Conservation (phyloP, 176 grass and related monocot genomes). For the Saccharum spontaneum region DNA sequence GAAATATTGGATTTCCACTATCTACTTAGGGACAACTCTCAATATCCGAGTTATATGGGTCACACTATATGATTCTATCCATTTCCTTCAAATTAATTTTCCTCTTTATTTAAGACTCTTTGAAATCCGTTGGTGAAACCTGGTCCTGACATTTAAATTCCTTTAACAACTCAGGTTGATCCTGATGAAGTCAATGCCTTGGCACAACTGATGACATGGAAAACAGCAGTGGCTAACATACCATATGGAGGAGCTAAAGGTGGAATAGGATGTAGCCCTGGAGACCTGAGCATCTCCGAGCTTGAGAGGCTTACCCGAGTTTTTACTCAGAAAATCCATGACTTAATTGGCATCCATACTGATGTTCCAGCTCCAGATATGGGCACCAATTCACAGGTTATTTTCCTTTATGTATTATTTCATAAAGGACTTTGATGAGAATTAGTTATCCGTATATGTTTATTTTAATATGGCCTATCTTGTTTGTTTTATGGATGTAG, state of each 20-base stretch:
- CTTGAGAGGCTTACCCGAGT: constrained; percentile 82
- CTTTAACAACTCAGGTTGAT: constrained; percentile 58
- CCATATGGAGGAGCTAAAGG: constrained; percentile 96
- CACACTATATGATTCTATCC: background rate
- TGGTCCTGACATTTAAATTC: constrained; percentile 1
- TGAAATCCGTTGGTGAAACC: background rate
- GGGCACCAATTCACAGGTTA: constrained; percentile 89
- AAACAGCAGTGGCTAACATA: constrained; percentile 90
- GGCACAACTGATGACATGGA: constrained; percentile 97
- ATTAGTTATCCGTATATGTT: background rate
- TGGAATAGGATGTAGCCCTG: constrained; percentile 87
- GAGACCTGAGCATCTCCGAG: constrained; percentile 76
- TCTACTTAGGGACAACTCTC: background rate
- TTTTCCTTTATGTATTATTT: constrained; percentile 8
- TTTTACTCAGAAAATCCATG: constrained; percentile 97
- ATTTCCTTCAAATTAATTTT: background rate
- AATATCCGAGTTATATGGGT: background rate
- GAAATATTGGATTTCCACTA: background rate
- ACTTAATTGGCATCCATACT: constrained; percentile 88
- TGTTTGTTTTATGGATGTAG: constrained; percentile 33
- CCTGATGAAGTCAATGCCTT: constrained; percentile 95
- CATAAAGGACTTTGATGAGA: background rate
- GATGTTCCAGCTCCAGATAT: constrained; percentile 96
- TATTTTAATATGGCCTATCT: constrained; percentile 10
- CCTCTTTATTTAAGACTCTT: background rate